phyloP scores from a whole-genome alignment of 345 rosid genomes.

The Bruguiera parviflora region DNA sequence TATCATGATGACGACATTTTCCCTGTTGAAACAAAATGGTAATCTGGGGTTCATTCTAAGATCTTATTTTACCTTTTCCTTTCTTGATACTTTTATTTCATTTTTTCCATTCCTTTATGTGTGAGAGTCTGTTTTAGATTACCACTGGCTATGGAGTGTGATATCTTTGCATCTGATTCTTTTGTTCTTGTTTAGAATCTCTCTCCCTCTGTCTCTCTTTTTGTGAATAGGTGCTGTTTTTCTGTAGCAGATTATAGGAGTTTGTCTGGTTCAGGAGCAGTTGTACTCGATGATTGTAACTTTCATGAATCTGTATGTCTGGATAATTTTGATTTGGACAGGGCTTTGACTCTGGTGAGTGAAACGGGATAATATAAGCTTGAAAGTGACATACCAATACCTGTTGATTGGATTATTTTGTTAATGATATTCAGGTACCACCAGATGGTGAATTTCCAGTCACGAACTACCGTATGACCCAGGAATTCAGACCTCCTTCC shows the following conservation, averaged over 20 bases:
- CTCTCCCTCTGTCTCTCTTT: constrained; percentile 2
- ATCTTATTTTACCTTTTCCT: no score
- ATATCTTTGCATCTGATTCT: no score
- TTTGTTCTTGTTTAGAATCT: neutral
- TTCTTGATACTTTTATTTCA: no score
- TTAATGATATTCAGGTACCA: constrained; percentile 59
- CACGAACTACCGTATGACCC: constrained; percentile 98
- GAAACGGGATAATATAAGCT: neutral
- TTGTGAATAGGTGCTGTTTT: constrained; percentile 13
- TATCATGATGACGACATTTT: no score
- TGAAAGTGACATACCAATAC: no score
- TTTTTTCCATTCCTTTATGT: no score
- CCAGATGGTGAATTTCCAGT: constrained; percentile 99
- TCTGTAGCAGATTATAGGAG: constrained; percentile 70
- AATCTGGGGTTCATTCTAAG: no score
- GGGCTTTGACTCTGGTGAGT: constrained; percentile 89
- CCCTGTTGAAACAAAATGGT: no score
- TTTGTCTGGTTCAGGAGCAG: constrained; percentile 75
- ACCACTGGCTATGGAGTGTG: no score
- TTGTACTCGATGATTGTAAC: constrained; percentile 93
- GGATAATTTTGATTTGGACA: constrained; percentile 79
- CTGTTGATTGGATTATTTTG: constrained; percentile 1
- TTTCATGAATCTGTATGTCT: constrained; percentile 98
- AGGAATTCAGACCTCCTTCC: constrained; percentile 98
- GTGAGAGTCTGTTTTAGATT: no score